A percentile compares a stretch with the other conserved stretches of the same genome.
These are phyloP conservation scores for Paecilomyces formosus DNA, from an alignment of 2,329 filamentous ascomycete species.

Conservation along the genomic window DNA sequence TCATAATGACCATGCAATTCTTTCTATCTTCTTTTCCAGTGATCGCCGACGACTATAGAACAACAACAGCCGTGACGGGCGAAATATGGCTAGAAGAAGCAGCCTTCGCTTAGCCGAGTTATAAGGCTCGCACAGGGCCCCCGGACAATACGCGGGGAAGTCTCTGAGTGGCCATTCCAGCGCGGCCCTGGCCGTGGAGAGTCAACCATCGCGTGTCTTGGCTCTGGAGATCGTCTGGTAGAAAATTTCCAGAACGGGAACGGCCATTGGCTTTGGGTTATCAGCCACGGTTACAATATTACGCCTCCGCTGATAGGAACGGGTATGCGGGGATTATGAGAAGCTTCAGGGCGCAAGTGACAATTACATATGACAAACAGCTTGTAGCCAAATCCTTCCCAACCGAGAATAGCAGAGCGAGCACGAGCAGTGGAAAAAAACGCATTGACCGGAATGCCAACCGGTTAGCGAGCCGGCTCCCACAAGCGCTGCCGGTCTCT, in stretches of 20 bases:
- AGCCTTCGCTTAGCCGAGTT: background rate
- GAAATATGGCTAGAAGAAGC: background rate
- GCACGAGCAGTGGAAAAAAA: background rate
- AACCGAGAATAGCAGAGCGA: background rate
- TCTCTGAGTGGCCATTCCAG: background rate
- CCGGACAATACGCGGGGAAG: background rate
- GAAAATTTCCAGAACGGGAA: background rate
- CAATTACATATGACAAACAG: background rate
- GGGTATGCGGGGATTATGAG: background rate
- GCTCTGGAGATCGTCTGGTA: background rate
- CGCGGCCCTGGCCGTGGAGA: background rate
- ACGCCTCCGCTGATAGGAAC: background rate
- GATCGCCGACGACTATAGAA: background rate
- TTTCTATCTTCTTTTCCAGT: background rate
- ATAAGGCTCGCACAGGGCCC: background rate
- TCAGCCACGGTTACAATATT: background rate
- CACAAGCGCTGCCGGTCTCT: background rate
- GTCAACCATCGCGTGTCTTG: background rate
- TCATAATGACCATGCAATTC: conserved; percentile 2
- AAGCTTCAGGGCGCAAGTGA: background rate
- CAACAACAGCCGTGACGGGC: background rate
- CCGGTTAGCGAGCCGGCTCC: background rate
- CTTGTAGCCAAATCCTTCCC: background rate
- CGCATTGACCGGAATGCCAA: background rate
- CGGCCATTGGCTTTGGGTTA: background rate